Conservation (phyloP, 345 rosid genomes). For the Eucalyptus globulus region DNA sequence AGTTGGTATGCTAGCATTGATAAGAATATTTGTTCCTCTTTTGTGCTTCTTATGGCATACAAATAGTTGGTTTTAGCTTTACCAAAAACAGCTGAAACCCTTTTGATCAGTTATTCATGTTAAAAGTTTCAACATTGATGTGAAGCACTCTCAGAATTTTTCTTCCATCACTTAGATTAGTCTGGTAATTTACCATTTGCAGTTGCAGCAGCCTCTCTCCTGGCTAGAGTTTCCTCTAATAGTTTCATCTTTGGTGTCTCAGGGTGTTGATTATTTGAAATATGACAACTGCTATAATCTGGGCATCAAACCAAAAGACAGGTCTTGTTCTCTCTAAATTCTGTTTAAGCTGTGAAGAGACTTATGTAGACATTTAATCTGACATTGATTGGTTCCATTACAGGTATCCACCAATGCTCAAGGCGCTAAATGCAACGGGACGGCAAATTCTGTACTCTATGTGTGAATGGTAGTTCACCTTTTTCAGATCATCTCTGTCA, state of each 20-base stretch:
- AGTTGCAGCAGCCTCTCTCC: background rate
- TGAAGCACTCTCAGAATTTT: background rate
- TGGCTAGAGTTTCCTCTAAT: background rate
- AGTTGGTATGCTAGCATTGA: background rate
- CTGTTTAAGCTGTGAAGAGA: background rate
- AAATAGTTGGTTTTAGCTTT: background rate
- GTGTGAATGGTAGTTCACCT: constrained; percentile 70
- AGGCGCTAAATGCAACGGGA: constrained; percentile 73
- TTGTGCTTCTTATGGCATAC: background rate
- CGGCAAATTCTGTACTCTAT: constrained; percentile 70
- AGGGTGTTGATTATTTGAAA: constrained; percentile 96
- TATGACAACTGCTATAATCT: constrained; percentile 94
- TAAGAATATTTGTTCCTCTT: background rate
- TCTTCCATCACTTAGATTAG: background rate
- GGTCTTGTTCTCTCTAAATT: constrained; percentile 27
- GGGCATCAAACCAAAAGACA: constrained; percentile 58
- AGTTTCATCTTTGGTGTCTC: constrained; percentile 1
- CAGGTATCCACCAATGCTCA: constrained; percentile 96
- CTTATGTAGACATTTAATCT: background rate
- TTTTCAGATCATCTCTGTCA: background rate
- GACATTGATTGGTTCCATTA: constrained; percentile 1
- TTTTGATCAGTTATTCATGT: background rate
- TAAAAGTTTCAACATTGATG: background rate
- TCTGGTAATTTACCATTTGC: background rate
- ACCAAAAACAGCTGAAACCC: background rate